Base-by-base conservation (phyloP, 805 yeast species). In the Lachancea meyersii region DNA sequence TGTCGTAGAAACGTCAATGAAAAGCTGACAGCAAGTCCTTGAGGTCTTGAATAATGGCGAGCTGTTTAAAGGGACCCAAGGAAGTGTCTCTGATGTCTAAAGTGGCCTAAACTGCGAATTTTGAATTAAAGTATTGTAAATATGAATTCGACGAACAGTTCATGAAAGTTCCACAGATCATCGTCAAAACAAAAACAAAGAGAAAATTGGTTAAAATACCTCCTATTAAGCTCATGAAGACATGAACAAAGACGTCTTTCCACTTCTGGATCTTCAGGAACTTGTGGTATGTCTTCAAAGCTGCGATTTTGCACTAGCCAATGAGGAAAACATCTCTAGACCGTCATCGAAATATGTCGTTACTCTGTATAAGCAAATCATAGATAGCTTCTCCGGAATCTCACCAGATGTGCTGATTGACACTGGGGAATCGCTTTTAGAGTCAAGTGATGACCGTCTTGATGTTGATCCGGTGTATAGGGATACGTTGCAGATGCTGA, bases 331-430 rank as follows among this genome's bases (percentile, higher is more conserved):
- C 39, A 67, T 82, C 1, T 48, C 65, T 5, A 74, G 69, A 50
- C 91, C 91, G 9, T 72, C 79, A 1, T 67, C 77, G 9, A 72
- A 70, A 39, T 80, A 72, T 52, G 69, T 80, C 8, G 73, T 71
- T 32, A 63, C 74, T 14, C 61, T 80, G 19, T 77, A 77, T 44
- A 79, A 77, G 51, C 83, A 79, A 52, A 71, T 82, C 19, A 60
- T 82, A 27, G 85, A 80, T 40, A 67, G 74, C 4, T 80, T 80
- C 48, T 67, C 77, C 52, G 82, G 81, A 4, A 61, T 79, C 2
- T 61, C 73, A 2, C 63, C 67, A 8, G 68, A 65, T 35, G 26
- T 54, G 37, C 31, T 58, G 31, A 44, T 55, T 18, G 28, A 48
- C 26, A 41, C 47, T 26, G 49, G 36, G 17, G 37, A 42, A 4